Conservation (phyloP, 352 stramenopile genomes). For the Phytophthora brassicae region DNA sequence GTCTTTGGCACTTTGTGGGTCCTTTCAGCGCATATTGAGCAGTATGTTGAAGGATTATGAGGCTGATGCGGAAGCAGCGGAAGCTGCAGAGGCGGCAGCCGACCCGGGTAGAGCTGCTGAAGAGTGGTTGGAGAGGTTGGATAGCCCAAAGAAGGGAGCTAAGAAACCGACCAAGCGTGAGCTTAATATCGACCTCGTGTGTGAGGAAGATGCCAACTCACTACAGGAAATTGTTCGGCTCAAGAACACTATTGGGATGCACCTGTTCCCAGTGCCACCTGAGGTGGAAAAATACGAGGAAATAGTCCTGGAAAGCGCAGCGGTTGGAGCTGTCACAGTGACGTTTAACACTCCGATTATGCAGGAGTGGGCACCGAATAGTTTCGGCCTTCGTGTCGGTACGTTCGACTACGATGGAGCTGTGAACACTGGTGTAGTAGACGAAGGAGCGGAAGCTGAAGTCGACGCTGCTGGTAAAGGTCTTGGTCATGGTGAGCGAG, state of each 20-base stretch:
- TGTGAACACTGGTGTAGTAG: neutral
- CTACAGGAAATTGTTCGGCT: constrained; percentile 43
- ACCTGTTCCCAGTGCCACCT: constrained; percentile 63
- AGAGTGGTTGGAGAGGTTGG: constrained; percentile 26
- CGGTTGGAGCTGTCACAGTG: constrained; percentile 58
- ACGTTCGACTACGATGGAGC: constrained; percentile 40
- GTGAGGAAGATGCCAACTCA: constrained; percentile 43
- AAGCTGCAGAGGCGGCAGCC: constrained; percentile 21
- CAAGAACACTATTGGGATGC: constrained; percentile 67
- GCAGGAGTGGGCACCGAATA: constrained; percentile 70
- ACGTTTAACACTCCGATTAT: constrained; percentile 75
- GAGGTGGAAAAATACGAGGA: constrained; percentile 60
- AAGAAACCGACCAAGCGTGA: constrained; percentile 21
- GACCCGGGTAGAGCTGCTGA: constrained; percentile 24
- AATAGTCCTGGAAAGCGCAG: constrained; percentile 51
- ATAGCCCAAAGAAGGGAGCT: constrained; percentile 24
- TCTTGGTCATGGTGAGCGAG: constrained; percentile 1
- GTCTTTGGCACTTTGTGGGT: constrained; percentile 51
- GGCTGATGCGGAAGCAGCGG: constrained; percentile 23
- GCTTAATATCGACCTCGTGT: constrained; percentile 63
- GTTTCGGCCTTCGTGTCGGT: constrained; percentile 54
- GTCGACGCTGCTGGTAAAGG: neutral
- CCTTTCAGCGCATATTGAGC: constrained; percentile 50
- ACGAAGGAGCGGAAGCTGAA: constrained; percentile 2
- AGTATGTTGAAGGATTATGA: constrained; percentile 40